These are phyloP conservation scores for Thinopyrum obtusiflorum DNA, from an alignment of 202 grass and related monocot genomes.

Conservation along the genomic window DNA sequence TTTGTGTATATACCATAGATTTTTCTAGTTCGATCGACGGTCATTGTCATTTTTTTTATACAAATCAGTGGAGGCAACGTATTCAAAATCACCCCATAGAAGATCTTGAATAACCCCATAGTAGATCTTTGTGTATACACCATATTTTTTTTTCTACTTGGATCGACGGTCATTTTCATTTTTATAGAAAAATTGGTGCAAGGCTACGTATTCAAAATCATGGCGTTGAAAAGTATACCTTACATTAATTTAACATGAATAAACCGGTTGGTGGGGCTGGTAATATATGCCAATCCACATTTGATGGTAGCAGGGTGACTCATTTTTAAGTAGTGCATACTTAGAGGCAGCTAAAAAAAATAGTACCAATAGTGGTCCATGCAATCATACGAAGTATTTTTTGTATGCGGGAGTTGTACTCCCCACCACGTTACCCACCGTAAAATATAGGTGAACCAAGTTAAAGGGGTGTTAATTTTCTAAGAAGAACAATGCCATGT, in stretches of 20 bases:
- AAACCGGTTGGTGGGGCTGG: background rate
- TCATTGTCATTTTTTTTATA: too few relatives aligned
- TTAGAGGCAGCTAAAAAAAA: background rate
- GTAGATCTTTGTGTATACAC: background rate
- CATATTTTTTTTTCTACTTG: background rate
- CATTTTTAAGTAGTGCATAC: background rate
- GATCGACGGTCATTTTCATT: background rate
- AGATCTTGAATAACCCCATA: too few relatives aligned
- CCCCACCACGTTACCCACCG: slow-evolving; percentile 7
- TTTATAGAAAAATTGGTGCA: background rate
- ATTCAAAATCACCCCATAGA: background rate
- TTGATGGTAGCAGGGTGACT: background rate
- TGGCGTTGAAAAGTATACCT: background rate
- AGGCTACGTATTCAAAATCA: background rate
- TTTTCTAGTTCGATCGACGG: too few relatives aligned
- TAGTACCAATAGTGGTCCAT: slow-evolving; percentile 19
- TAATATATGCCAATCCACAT: background rate
- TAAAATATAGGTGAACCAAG: background rate
- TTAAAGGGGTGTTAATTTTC: background rate
- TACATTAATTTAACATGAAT: background rate
- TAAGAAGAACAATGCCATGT: background rate
- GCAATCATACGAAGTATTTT: background rate
- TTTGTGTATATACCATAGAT: too few relatives aligned
- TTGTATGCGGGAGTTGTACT: background rate
- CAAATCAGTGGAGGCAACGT: background rate